Base-by-base conservation (phyloP, 768 basidiomycete species). In the Pleurotus tuber-regium region DNA sequence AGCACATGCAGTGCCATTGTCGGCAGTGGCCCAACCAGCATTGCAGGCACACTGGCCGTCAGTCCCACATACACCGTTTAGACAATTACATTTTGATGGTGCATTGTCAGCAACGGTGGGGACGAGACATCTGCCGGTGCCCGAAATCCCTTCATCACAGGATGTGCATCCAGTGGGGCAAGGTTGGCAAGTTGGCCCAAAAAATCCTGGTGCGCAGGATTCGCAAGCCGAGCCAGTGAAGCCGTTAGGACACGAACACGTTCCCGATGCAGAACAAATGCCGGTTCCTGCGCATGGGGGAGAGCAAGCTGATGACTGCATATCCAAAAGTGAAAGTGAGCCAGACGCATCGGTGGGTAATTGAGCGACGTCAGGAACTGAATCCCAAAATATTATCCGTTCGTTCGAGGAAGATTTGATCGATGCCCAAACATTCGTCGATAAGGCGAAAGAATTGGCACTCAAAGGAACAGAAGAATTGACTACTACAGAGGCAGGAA, bases 141-240 rank as follows among this genome's bases (percentile, higher is more conserved):
- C 92, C 0, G 83, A 77, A 35, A 89, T 83, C 4, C 92, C 92
- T 14, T 89, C 83, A 56, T 92, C 87, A 63, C 92, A 95, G 2
- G 75, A 66, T 0, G 71, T 60, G 65, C 92, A 94, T 4, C 79
- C 82, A 0, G 72, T 65, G 1, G 89, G 86, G 58, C 91, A 93
- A 4, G 83, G 63, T 49, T 81, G 70, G 62, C 92, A 95, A 0
- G 66, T 72, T 1, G 84, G 74, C 0, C 92, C 92, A 59, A 88
- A 96, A 66, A 86, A 86, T 0, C 88, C 88, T 4, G 74, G 28
- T 1, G 81, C 74, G 58, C 92, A 96, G 0, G 80, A 70, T 63
- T 94, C 91, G 68, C 93, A 96, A 0, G 86, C 83, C 4, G 83
- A 64, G 3, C 92, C 92, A 0, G 76, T 82, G 64, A 93, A 95